Evolutionary conservation across 2,329 filamentous ascomycete species (phyloP).

Genomic region (Colletotrichum sp.): DNA sequence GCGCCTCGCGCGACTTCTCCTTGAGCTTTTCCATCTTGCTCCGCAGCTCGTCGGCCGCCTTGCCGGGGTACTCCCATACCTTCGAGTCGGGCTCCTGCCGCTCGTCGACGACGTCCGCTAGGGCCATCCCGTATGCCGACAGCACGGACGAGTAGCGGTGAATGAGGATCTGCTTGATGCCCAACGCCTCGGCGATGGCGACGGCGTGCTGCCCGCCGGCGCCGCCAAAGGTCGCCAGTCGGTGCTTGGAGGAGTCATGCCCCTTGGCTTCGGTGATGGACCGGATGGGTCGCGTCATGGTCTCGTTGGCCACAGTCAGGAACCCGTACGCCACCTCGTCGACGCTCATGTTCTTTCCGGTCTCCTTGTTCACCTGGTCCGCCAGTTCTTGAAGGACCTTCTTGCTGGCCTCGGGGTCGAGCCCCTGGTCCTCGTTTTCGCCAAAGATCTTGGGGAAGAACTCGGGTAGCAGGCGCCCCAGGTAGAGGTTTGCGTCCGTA

Average conservation of each 20-base stretch:
- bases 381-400: constrained; percentile 78
- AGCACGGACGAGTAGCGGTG: constrained; percentile 89
- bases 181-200: constrained; percentile 85
- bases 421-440: constrained; percentile 80
- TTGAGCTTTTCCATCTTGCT: constrained; percentile 81
- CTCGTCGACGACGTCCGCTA: constrained; percentile 93
- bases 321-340: constrained; percentile 93
- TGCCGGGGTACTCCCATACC: constrained; percentile 64
- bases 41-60: constrained; percentile 67
- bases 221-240: constrained; percentile 91
- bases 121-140: constrained; percentile 90
- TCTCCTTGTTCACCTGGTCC: constrained; percentile 78
- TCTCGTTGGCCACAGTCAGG: constrained; percentile 87
- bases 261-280: constrained; percentile 92
- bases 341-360: constrained; percentile 71
- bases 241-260: constrained; percentile 87
- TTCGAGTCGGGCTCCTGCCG: constrained; percentile 77
- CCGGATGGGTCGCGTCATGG: constrained; percentile 89
- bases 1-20: constrained; percentile 70
- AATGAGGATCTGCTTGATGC: constrained; percentile 84
- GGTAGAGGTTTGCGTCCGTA: constrained; percentile 89
- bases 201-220: constrained; percentile 92
- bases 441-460: constrained; percentile 98
- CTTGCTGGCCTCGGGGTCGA: constrained; percentile 79
- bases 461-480: constrained; percentile 83